Base-by-base conservation (phyloP, 148 eudicot species). In the Mesembryanthemum crystallinum region DNA sequence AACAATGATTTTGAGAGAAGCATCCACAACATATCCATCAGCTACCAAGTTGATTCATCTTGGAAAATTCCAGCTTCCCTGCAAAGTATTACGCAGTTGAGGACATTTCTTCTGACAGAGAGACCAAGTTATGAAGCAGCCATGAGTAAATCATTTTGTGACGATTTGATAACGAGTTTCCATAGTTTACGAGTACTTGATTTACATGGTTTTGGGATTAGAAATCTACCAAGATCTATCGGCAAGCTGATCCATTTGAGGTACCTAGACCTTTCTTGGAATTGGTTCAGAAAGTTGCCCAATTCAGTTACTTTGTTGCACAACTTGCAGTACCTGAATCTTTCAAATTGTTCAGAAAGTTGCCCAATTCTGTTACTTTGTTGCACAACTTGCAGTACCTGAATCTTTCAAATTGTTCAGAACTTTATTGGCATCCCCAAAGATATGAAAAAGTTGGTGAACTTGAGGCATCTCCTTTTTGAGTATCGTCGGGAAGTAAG, bases 211-310 rank as follows among this genome's bases (percentile, higher is more conserved):
- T 7, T 47, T 27, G 55, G 58, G 20, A 47, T 69, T 17, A 27
- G 4, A 0, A 27, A 25, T 5, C 4, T 45, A 43, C 58, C 71
- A 14, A 24, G 29, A 27, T 69, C 24, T 7, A 6, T 69, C 0
- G 72, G 72, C 10, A 47, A 25, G 58, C 24, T 68, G 20, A 69
- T 47, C 20, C 58, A 69, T 69, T 69, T 69, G 58, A 47, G 57
- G 43, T 45, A 69, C 43, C 37, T 47, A 47, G 72, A 69, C 37
- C 72, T 69, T 69, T 69, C 58, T 49, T 2, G 15, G 11, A 45
- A 45, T 2, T 8, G 0, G 7, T 13, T 45, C 1, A 8, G 0
- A 8, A 13, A 45, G 35, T 42, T 69, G 1, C 55, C 71, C 0
- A 67, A 67, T 43, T 67, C 71, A 5, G 2, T 45, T 13, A 43